Evolutionary conservation across 345 rosid genomes (phyloP), one percentile per base, ranked within the genome.

Genomic region (Populus deltoides): DNA sequence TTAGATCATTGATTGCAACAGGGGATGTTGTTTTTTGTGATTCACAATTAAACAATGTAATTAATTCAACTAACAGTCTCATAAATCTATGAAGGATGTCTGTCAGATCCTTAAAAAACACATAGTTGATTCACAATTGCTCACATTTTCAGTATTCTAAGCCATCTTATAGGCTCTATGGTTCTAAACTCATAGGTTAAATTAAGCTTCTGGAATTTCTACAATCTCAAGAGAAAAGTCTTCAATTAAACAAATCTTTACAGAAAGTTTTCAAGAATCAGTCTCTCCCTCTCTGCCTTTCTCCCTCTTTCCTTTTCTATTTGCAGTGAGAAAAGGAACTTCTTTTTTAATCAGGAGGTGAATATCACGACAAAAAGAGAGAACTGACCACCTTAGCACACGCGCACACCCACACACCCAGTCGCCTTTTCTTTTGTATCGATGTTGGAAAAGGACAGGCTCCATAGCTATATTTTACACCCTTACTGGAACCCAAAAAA

Each of bases 11-110:
- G 31, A 75, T 55, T 77, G 66, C 16, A 59, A 72, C 29, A 27
- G 39, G 74, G 82, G 73, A 57, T 81, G 76, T 84, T 71, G 25
- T 66, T 85, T 79, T 72, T 79, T 72, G 80, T 74, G 61, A 74
- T 82, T 78, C 81, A 63, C 66, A 70, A 81, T 81, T 61, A 81
- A 84, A 86, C 85, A 82, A 77, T 74, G 45, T 79, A 75, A 82
- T 83, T 82, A 81, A 82, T 77, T 72, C 81, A 78, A 35, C 77
- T 79, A 49, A 71, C 49, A 36, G 39, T 83, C 77, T 71, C 86
- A 80, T 75, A 77, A 86, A 84, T 82, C 87, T 68, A 80, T 70
- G 90, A 76, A 78, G 90, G 76, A 87, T 88, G 89, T 86, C 90
- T 89, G 94, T 86, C 89, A 85, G 81, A 70, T 81, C 77, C 51